A percentile compares a stretch with the other conserved stretches of the same genome.
phyloP scores from a whole-genome alignment of 768 basidiomycete genomes.

The Boletus edulis region DNA sequence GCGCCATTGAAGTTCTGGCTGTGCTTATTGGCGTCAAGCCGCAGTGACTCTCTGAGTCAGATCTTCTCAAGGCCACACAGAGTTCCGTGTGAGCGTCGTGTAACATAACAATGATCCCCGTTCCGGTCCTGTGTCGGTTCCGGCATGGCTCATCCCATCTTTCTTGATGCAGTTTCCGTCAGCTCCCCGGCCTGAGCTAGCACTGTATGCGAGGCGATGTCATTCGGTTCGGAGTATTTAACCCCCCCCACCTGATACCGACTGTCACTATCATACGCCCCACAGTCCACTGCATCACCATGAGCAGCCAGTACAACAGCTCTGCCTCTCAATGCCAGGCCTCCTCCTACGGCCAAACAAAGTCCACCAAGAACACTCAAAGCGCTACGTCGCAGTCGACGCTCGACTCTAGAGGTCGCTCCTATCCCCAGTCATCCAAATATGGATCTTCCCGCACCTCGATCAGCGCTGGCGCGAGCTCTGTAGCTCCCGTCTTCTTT shows the following conservation, averaged over 20 bases:
- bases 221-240: slow-evolving; percentile 23
- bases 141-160: slow-evolving; percentile 20
- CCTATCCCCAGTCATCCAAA: slow-evolving; percentile 27
- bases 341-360: slow-evolving; percentile 17
- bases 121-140: slow-evolving; percentile 29
- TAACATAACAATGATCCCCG: slow-evolving; percentile 14
- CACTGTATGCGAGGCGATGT: slow-evolving; percentile 25
- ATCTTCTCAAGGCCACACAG: slow-evolving; percentile 13
- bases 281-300: slow-evolving; percentile 4
- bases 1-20: slow-evolving; percentile 16
- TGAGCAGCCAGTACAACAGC: slow-evolving; percentile 27
- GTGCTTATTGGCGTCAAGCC: slow-evolving; percentile 15
- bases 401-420: slow-evolving; percentile 17
- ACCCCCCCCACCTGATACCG: slow-evolving; percentile 12
- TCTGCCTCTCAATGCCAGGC: slow-evolving; percentile 14
- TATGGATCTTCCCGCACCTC: slow-evolving; percentile 30
- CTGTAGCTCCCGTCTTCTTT: slow-evolving; percentile 60
- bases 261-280: not conserved
- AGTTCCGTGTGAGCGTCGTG: slow-evolving; percentile 19
- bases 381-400: slow-evolving; percentile 15
- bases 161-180: slow-evolving; percentile 22
- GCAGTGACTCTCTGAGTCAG: slow-evolving; percentile 3
- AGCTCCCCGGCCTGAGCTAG: slow-evolving; percentile 6
- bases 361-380: slow-evolving; percentile 12
- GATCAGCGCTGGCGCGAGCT: slow-evolving; percentile 49